phyloP scores from a whole-genome alignment of 2,329 filamentous ascomycete species.

The Aureobasidium sp. region DNA sequence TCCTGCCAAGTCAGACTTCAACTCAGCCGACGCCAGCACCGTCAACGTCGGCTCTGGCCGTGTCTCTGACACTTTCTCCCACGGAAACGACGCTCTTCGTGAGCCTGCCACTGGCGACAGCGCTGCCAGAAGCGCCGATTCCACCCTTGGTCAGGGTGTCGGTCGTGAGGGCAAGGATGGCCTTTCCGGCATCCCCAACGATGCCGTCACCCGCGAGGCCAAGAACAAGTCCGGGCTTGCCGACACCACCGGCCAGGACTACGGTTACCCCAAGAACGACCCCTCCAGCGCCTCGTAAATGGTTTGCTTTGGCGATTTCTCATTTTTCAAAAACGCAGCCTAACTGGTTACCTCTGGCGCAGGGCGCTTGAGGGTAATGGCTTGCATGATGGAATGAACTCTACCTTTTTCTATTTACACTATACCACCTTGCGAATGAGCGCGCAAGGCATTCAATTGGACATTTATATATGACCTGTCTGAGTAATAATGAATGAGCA shows the following conservation, averaged over 20 bases:
- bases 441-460: constrained; percentile 9
- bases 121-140: constrained; percentile 50
- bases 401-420: background rate
- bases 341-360: background rate
- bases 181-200: constrained; percentile 50
- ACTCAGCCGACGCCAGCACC: constrained; percentile 61
- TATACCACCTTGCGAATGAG: constrained; percentile 5
- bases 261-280: constrained; percentile 38
- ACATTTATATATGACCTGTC: background rate
- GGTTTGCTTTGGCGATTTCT: background rate
- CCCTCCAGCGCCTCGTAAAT: constrained; percentile 23
- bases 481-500: constrained; percentile 1
- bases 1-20: constrained; percentile 68
- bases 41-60: constrained; percentile 64
- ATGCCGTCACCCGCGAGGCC: constrained; percentile 47
- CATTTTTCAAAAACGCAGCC: background rate
- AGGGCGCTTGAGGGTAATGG: background rate
- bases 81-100: constrained; percentile 43
- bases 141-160: constrained; percentile 42
- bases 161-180: constrained; percentile 57
- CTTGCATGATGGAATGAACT: constrained; percentile 10
- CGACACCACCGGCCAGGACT: constrained; percentile 37
- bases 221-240: constrained; percentile 36
- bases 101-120: constrained; percentile 48
- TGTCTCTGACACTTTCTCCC: constrained; percentile 29